These are phyloP conservation scores for Yarrowia sp. DNA, from an alignment of 805 yeast species.

Conservation along the genomic window DNA sequence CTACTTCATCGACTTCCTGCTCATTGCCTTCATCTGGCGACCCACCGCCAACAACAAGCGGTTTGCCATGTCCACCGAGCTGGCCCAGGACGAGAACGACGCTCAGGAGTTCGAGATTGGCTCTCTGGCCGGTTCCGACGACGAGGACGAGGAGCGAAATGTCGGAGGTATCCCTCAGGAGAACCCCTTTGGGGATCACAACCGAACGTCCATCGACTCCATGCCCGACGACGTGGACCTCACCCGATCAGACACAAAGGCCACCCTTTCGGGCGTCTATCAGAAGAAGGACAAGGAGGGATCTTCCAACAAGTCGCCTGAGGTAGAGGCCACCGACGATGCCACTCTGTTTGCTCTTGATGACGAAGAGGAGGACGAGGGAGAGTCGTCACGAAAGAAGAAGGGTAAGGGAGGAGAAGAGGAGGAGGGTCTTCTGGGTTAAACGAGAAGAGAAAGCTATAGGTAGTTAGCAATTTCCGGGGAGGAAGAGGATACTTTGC, in stretches of 20 bases:
- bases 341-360: slow-evolving; percentile 37
- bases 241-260: slow-evolving; percentile 33
- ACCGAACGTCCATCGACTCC: slow-evolving; percentile 25
- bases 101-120: slow-evolving; percentile 72
- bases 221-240: slow-evolving; percentile 30
- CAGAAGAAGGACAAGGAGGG: slow-evolving; percentile 36
- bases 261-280: slow-evolving; percentile 24
- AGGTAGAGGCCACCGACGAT: slow-evolving; percentile 23
- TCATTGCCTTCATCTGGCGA: slow-evolving; percentile 92
- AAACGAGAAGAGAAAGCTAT: background rate
- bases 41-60: slow-evolving; percentile 95
- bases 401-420: slow-evolving; percentile 30
- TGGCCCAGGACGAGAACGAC: slow-evolving; percentile 73
- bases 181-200: slow-evolving; percentile 37
- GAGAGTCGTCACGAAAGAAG: slow-evolving; percentile 18
- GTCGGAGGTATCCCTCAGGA: slow-evolving; percentile 30
- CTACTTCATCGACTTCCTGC: slow-evolving; percentile 81
- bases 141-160: slow-evolving; percentile 48
- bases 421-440: slow-evolving; percentile 26
- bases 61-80: slow-evolving; percentile 91
- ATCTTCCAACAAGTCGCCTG: slow-evolving; percentile 20
- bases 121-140: slow-evolving; percentile 55
- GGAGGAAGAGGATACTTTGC: too few relatives aligned
- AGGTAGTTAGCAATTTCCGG: too few relatives aligned
- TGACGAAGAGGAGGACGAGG: slow-evolving; percentile 33